These are phyloP conservation scores for Hypoxylon crocopeplum DNA, from an alignment of 495 filamentous ascomycete species.

Conservation along the genomic window DNA sequence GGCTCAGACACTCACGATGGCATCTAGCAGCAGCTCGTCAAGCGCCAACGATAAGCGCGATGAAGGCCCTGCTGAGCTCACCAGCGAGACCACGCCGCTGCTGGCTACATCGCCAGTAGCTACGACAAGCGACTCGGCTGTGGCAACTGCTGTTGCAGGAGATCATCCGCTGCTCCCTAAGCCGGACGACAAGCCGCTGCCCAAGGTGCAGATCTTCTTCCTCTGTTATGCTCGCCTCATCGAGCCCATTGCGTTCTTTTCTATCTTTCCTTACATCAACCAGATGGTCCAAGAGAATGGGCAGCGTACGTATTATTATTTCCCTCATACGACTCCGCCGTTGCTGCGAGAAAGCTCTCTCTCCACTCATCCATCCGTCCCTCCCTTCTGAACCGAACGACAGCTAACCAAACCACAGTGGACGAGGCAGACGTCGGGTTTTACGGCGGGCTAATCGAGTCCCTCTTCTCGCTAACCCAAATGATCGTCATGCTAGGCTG, in stretches of 20 bases:
- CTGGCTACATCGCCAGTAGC: conserved; percentile 36
- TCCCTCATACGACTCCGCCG: too few species aligned
- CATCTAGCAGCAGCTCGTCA: conserved; percentile 13
- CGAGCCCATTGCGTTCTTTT: conserved; percentile 78
- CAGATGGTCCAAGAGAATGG: conserved; percentile 71
- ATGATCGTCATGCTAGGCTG: conserved; percentile 63
- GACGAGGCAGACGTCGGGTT: conserved; percentile 68
- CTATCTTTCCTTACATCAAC: conserved; percentile 77
- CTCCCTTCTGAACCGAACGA: not conserved
- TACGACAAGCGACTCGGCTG: conserved; percentile 13
- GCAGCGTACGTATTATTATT: conserved; percentile 28
- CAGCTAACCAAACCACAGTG: conserved; percentile 37
- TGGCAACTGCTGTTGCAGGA: conserved; percentile 23
- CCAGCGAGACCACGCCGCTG: conserved; percentile 48
- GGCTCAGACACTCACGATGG: conserved; percentile 9
- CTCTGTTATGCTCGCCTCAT: conserved; percentile 72
- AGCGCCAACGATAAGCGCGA: not conserved
- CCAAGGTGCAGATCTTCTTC: conserved; percentile 64
- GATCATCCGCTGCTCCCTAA: conserved; percentile 29
- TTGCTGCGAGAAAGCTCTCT: too few species aligned
- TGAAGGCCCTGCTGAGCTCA: not conserved
- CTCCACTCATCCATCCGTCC: not conserved
- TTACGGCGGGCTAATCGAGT: conserved; percentile 76
- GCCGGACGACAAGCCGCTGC: conserved; percentile 54
- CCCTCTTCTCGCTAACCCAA: conserved; percentile 72